Percentiles rank a stretch among this genome's conserved stretches.
phyloP scores from a whole-genome alignment of 331 rosid genomes.

The Prunus yedoensis region DNA sequence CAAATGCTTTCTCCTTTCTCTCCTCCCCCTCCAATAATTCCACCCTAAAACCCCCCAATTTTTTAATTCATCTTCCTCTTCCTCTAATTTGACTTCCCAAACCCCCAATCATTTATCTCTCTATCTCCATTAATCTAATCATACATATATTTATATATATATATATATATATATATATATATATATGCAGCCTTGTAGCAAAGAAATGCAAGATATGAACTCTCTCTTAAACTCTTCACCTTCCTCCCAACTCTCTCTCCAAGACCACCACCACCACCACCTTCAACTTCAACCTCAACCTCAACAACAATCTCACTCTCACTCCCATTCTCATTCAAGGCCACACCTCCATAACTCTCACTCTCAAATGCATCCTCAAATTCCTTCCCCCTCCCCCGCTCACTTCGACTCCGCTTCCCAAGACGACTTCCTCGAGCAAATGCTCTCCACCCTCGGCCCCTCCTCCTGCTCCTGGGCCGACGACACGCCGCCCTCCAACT shows the following conservation, averaged over 20 bases:
- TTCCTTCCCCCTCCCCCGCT: constrained; percentile 19
- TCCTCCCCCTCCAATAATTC: not conserved
- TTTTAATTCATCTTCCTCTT: not conserved
- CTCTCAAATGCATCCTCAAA: constrained; percentile 22
- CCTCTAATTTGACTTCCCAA: not conserved
- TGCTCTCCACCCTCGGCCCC: constrained; percentile 63
- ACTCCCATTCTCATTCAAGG: not conserved
- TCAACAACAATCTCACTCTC: constrained; percentile 5
- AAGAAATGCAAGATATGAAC: constrained; percentile 73
- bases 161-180: not conserved
- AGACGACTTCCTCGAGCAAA: constrained; percentile 86
- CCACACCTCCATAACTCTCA: constrained; percentile 34
- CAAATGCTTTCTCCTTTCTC: not conserved
- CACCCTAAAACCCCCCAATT: not conserved
- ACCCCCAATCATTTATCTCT: not conserved
- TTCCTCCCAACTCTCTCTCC: constrained; percentile 51
- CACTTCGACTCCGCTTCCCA: constrained; percentile 49
- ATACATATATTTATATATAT: not conserved
- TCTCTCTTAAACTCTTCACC: constrained; percentile 60
- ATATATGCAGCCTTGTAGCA: constrained; percentile 51
- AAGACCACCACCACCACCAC: constrained; percentile 47
- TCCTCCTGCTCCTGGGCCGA: constrained; percentile 56
- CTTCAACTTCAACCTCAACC: constrained; percentile 6
- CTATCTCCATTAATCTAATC: not conserved
- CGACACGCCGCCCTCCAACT: constrained; percentile 27